These are phyloP conservation scores for Hypoxylon sp. DNA, from an alignment of 2,329 filamentous ascomycete genomes.

Conservation along the genomic window DNA sequence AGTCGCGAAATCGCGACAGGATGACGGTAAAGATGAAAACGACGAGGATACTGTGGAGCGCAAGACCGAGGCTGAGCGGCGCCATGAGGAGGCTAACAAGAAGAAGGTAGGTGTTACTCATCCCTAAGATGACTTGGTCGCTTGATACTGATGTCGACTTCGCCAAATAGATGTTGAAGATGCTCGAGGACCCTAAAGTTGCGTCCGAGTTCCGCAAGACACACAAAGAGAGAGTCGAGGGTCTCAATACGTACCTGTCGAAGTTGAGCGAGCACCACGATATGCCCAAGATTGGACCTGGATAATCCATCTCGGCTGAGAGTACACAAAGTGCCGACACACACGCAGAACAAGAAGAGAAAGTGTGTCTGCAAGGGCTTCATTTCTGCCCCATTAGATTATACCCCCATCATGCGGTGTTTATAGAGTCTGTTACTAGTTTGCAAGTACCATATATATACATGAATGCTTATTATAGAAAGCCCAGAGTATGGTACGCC, in stretches of 20 bases:
- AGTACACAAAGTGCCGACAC: slow-evolving; percentile 5
- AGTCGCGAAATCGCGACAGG: slow-evolving; percentile 45
- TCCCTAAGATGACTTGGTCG: not conserved
- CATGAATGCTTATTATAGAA: no score
- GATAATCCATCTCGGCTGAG: slow-evolving; percentile 55
- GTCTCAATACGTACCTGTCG: slow-evolving; percentile 93
- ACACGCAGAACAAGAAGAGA: not conserved
- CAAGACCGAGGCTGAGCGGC: slow-evolving; percentile 89
- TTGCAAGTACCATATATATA: slow-evolving; percentile 1
- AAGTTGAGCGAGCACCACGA: slow-evolving; percentile 97
- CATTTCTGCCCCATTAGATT: slow-evolving; percentile 1
- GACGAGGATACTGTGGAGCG: slow-evolving; percentile 54
- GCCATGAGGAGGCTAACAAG: slow-evolving; percentile 83
- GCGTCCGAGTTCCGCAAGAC: slow-evolving; percentile 89
- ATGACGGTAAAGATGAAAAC: slow-evolving; percentile 51
- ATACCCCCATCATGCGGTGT: slow-evolving; percentile 23
- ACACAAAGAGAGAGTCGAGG: slow-evolving; percentile 96
- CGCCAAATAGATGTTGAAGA: slow-evolving; percentile 77
- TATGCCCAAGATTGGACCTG: slow-evolving; percentile 81
- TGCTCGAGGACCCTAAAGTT: slow-evolving; percentile 72
- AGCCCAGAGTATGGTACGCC: no score
- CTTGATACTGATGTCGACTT: slow-evolving; percentile 35
- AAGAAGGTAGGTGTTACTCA: slow-evolving; percentile 76
- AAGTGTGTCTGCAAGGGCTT: not conserved
- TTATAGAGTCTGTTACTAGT: slow-evolving; percentile 4